phyloP scores from a whole-genome alignment of 2,329 filamentous ascomycete genomes.

The Exophiala dermatitidis region DNA sequence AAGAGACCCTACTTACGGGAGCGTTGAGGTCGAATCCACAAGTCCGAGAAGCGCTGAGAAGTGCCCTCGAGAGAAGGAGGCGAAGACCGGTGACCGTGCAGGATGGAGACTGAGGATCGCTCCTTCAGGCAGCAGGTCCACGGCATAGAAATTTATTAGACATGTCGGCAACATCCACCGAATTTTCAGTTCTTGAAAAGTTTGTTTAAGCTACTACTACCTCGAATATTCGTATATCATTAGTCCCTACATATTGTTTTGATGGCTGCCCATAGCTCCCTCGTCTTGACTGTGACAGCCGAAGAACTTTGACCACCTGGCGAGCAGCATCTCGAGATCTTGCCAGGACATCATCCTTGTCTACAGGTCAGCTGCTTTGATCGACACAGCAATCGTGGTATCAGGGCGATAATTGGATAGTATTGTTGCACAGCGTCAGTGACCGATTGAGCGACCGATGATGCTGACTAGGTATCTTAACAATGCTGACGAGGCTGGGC shows the following conservation, averaged over 20 bases:
- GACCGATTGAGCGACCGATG: constrained; percentile 6
- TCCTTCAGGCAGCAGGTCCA: not conserved
- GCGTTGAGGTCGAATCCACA: constrained; percentile 71
- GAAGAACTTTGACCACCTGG: not conserved
- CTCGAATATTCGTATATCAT: not conserved
- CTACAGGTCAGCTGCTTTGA: not conserved
- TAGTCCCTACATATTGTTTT: not conserved
- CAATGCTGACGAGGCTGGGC: constrained; percentile 14
- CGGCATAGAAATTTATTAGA: not conserved
- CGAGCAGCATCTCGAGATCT: not conserved
- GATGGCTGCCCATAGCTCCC: not conserved
- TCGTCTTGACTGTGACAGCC: not conserved
- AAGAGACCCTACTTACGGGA: constrained; percentile 82
- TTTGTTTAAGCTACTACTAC: not conserved
- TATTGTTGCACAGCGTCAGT: constrained; percentile 1
- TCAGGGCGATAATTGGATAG: not conserved
- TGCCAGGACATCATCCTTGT: not conserved
- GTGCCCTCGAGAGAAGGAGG: constrained; percentile 36
- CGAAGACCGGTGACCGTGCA: constrained; percentile 9
- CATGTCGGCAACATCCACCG: not conserved
- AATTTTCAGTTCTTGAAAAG: not conserved
- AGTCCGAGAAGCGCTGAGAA: constrained; percentile 70
- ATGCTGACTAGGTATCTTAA: too few relatives aligned
- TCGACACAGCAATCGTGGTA: not conserved
- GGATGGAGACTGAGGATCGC: constrained; percentile 1